Percentiles rank a stretch among this genome's conserved stretches.
These are phyloP conservation scores for Telopea speciosissima DNA, from an alignment of 177 flowering plant genomes.

Conservation along the genomic window DNA sequence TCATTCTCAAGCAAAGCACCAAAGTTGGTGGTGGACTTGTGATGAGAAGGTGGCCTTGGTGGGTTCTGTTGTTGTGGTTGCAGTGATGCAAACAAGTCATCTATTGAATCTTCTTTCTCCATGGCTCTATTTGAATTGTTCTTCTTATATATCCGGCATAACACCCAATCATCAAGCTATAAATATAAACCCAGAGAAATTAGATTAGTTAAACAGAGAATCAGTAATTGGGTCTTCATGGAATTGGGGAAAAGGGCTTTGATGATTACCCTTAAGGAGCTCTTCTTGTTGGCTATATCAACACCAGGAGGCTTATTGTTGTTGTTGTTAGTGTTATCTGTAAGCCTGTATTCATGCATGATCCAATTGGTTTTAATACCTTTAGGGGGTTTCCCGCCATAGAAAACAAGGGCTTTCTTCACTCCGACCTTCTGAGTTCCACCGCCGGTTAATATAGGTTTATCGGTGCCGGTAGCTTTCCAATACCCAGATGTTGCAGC, in stretches of 20 bases:
- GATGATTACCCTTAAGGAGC: conserved; percentile 58
- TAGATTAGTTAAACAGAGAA: background rate
- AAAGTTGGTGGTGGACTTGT: conserved; percentile 6
- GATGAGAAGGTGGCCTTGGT: no score
- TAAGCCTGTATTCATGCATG: conserved; percentile 85
- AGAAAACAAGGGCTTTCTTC: conserved; percentile 86
- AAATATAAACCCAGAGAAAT: background rate
- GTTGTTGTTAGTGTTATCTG: conserved; percentile 33
- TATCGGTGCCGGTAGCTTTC: conserved; percentile 97
- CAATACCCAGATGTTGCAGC: conserved; percentile 97
- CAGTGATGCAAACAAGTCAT: conserved; percentile 26
- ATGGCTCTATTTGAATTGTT: conserved; percentile 45
- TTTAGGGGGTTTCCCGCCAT: conserved; percentile 81
- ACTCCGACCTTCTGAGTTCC: conserved; percentile 82
- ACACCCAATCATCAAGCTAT: conserved; percentile 94
- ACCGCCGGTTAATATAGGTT: conserved; percentile 54
- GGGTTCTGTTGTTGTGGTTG: background rate
- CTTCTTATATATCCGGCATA: conserved; percentile 94
- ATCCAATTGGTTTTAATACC: conserved; percentile 90
- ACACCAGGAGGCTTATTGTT: conserved; percentile 38
- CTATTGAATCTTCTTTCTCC: conserved; percentile 58
- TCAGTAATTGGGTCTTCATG: no score
- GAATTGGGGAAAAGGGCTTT: no score
- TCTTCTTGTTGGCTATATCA: conserved; percentile 39
- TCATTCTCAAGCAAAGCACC: conserved; percentile 25